These are phyloP conservation scores for Aspergillus ustus DNA, from an alignment of 2,329 filamentous ascomycete species.

Conservation along the genomic window DNA sequence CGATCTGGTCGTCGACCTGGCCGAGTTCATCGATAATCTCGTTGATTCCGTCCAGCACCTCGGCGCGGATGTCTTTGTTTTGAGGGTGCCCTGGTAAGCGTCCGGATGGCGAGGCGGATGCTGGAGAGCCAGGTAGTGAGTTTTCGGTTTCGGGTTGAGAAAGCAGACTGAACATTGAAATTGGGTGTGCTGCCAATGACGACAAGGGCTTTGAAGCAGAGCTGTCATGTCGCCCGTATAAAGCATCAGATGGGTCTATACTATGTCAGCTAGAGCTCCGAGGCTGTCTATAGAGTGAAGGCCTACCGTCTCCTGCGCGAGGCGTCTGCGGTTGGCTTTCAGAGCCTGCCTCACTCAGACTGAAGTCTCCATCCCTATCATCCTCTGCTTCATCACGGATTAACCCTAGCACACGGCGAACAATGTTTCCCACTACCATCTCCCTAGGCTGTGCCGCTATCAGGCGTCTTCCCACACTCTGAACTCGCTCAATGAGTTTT, in stretches of 20 bases:
- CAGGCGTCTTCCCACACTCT: conserved; percentile 76
- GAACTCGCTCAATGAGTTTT: conserved; percentile 78
- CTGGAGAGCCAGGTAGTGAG: conserved; percentile 46
- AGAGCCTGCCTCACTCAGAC: conserved; percentile 63
- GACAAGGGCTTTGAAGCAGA: conserved; percentile 59
- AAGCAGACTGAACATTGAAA: conserved; percentile 87
- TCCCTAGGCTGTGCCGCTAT: conserved; percentile 85
- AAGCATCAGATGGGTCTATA: conserved; percentile 35
- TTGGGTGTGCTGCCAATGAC: conserved; percentile 59
- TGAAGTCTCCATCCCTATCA: conserved; percentile 68
- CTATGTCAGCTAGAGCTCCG: not conserved
- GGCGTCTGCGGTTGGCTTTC: conserved; percentile 55
- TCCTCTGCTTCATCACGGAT: conserved; percentile 91
- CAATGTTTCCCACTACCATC: conserved; percentile 92
- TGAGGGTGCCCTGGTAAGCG: conserved; percentile 34
- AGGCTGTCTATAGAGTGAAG: not conserved
- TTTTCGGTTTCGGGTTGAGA: conserved; percentile 64
- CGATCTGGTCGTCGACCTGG: conserved; percentile 91
- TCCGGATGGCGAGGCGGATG: conserved; percentile 41
- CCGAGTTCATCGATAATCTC: conserved; percentile 96
- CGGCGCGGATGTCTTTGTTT: conserved; percentile 75
- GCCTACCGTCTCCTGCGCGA: conserved; percentile 41
- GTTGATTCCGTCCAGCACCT: conserved; percentile 90
- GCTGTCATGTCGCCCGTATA: conserved; percentile 34
- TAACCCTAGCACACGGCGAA: conserved; percentile 84